Percentiles rank a stretch among this genome's conserved stretches.
Conservation (phyloP, 352 stramenopile species). For the Globisporangium apiculatum region DNA sequence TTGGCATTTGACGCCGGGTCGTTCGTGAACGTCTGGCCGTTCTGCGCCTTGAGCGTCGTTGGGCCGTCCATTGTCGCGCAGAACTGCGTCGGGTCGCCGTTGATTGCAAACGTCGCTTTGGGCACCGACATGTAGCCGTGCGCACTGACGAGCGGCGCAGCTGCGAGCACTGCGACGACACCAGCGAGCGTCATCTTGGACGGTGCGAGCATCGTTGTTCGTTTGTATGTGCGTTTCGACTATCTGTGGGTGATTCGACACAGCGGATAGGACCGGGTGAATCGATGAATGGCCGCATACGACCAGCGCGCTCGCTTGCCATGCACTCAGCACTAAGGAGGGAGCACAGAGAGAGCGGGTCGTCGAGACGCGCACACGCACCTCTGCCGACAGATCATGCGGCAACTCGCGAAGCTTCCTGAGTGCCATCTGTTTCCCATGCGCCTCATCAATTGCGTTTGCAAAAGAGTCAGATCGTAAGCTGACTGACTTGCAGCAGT, state of each 20-base stretch:
- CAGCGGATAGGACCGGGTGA: constrained; percentile 1
- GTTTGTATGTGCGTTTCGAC: neutral
- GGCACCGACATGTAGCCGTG: constrained; percentile 9
- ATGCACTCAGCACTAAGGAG: neutral
- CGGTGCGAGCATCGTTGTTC: constrained; percentile 2
- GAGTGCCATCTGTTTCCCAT: constrained; percentile 1
- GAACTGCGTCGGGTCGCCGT: constrained; percentile 10
- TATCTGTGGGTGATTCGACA: neutral
- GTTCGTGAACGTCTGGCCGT: constrained; percentile 10
- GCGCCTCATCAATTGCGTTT: neutral
- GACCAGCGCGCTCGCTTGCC: neutral
- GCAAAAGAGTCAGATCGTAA: neutral
- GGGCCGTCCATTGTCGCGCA: constrained; percentile 7
- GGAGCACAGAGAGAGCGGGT: neutral
- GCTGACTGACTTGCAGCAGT: neutral
- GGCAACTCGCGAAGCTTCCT: constrained; percentile 4
- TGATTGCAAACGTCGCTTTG: constrained; percentile 6
- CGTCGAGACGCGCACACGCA: neutral
- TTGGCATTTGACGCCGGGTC: constrained; percentile 15
- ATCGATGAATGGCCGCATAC: constrained; percentile 8
- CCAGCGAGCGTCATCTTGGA: constrained; percentile 3
- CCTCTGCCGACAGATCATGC: neutral
- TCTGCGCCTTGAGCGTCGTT: constrained; percentile 5
- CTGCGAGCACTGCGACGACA: constrained; percentile 5
- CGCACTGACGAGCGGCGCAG: neutral